Conservation (phyloP, 768 basidiomycete genomes). For the Mycena sanguinolenta region DNA sequence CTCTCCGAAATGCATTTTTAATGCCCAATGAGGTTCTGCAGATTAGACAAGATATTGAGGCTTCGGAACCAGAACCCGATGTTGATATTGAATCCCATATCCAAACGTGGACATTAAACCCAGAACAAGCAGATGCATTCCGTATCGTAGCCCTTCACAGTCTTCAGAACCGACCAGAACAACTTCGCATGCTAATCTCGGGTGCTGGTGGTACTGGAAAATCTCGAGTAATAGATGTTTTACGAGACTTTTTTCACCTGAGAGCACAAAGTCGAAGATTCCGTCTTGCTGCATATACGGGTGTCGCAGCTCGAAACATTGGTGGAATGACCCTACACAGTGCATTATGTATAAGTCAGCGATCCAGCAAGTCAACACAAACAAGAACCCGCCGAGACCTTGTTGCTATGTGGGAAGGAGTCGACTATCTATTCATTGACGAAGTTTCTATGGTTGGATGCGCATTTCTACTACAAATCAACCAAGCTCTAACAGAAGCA, state of each 20-base stretch:
- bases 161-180: conserved; percentile 21
- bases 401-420: conserved; percentile 42
- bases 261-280: conserved; percentile 42
- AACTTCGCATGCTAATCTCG: conserved; percentile 51
- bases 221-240: conserved; percentile 51
- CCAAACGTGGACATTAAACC: conserved; percentile 48
- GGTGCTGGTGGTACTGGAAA: conserved; percentile 62
- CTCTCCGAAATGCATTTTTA: neutral
- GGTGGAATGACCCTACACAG: conserved; percentile 57
- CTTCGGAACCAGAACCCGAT: neutral
- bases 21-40: neutral
- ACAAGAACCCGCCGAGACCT: conserved; percentile 36
- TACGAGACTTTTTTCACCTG: conserved; percentile 47
- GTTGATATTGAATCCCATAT: conserved; percentile 39
- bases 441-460: conserved; percentile 58
- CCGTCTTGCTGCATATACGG: conserved; percentile 50
- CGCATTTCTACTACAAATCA: conserved; percentile 46
- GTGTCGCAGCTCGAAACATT: conserved; percentile 55
- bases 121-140: conserved; percentile 51
- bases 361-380: neutral
- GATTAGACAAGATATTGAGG: conserved; percentile 13
- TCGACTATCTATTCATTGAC: conserved; percentile 52
- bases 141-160: conserved; percentile 46
- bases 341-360: conserved; percentile 40
- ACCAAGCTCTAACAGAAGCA: conserved; percentile 46